These are phyloP conservation scores for Fraxinus albicans DNA, from an alignment of 305 asterid genomes.

Conservation along the genomic window DNA sequence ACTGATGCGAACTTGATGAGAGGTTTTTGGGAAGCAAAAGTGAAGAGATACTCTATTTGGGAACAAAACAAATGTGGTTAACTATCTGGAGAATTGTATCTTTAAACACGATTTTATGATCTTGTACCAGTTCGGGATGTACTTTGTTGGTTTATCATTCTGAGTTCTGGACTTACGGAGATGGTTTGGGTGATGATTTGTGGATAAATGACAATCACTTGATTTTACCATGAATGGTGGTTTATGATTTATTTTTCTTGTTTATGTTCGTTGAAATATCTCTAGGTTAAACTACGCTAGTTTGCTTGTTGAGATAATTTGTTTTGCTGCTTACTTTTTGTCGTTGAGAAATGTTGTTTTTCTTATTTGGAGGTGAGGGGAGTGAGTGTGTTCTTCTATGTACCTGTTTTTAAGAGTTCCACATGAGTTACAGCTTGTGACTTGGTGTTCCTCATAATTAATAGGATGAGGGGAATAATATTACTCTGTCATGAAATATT, in stretches of 20 bases:
- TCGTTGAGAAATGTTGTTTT: background rate
- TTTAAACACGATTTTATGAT: background rate
- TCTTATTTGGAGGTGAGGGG: background rate
- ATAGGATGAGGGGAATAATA: background rate
- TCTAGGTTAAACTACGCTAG: background rate
- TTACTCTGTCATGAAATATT: background rate
- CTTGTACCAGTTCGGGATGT: background rate
- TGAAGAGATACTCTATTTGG: background rate
- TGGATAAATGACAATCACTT: background rate
- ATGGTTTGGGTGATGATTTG: background rate
- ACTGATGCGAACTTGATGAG: background rate
- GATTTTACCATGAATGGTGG: background rate
- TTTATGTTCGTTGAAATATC: background rate
- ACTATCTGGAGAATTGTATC: background rate
- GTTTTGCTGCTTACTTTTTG: background rate
- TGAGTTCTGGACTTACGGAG: background rate
- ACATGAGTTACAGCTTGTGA: background rate
- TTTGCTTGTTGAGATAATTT: background rate
- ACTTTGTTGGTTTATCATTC: background rate
- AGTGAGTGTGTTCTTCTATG: background rate
- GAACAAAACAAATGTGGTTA: background rate
- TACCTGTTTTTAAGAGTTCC: background rate
- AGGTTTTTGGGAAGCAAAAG: background rate
- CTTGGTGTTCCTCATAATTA: background rate
- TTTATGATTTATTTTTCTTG: background rate